phyloP scores from a whole-genome alignment of 106 monocot species.

The Dactylorhiza incarnata region DNA sequence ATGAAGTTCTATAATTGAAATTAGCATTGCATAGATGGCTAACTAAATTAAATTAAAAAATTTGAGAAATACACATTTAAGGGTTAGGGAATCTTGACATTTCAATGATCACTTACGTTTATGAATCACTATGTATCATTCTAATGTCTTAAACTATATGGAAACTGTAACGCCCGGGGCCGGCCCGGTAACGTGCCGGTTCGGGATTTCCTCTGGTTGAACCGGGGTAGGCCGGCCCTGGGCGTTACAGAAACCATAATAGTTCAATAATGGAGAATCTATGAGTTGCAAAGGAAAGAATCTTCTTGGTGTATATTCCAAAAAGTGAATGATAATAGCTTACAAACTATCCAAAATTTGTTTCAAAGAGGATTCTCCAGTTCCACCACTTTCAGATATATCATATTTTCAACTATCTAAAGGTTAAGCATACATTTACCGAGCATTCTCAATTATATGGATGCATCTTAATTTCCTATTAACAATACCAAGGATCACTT shows the following conservation, averaged over 20 bases:
- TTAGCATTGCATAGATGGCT: neutral
- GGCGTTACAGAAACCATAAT: no score
- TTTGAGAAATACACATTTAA: no score
- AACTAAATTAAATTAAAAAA: neutral
- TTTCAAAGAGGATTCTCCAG: neutral
- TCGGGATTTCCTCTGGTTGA: no score
- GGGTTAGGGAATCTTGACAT: neutral
- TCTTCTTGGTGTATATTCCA: no score
- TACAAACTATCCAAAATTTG: neutral
- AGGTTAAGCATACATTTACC: neutral
- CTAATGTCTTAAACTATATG: no score
- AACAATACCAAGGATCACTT: neutral
- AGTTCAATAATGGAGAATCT: no score
- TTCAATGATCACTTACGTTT: neutral
- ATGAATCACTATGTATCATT: neutral
- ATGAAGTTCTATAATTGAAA: neutral
- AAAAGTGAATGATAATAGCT: neutral
- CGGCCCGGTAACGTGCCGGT: no score
- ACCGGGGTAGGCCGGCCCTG: no score
- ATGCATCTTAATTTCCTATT: neutral
- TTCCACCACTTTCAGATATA: neutral
- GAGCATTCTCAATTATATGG: neutral
- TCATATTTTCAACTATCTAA: neutral
- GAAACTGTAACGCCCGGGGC: no score
- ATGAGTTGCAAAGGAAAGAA: no score